Conservation (phyloP, 805 yeast species). For the Cyberlindnera maritima region DNA sequence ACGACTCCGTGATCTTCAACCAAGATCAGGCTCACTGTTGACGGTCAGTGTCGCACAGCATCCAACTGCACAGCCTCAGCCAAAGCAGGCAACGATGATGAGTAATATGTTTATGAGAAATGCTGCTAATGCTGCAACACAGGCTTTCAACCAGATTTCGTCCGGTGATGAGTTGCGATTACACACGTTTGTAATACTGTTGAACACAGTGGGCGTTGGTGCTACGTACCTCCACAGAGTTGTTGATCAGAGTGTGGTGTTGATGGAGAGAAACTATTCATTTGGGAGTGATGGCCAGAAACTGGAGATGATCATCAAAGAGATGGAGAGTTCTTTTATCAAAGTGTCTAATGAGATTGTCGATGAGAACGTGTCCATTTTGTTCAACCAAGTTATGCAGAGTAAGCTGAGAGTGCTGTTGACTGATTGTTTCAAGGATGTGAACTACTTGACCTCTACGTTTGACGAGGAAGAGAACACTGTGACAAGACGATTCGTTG, state of each 20-base stretch:
- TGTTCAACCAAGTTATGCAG: constrained; percentile 47
- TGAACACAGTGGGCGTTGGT: constrained; percentile 71
- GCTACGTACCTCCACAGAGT: constrained; percentile 50
- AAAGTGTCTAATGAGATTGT: constrained; percentile 31
- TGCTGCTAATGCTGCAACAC: constrained; percentile 33
- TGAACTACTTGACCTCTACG: constrained; percentile 24
- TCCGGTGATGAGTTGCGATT: constrained; percentile 47
- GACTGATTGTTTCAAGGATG: constrained; percentile 38
- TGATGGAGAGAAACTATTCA: constrained; percentile 35
- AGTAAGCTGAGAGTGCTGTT: constrained; percentile 41
- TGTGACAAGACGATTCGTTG: constrained; percentile 48
- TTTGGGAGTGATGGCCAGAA: constrained; percentile 34
- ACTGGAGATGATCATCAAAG: constrained; percentile 27
- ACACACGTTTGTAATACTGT: constrained; percentile 58
- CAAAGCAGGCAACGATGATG: constrained; percentile 17
- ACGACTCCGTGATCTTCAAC: constrained; percentile 44
- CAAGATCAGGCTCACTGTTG: constrained; percentile 34
- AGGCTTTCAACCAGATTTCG: constrained; percentile 35
- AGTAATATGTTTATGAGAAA: constrained; percentile 40
- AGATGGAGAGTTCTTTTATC: constrained; percentile 24
- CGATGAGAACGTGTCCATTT: constrained; percentile 39
- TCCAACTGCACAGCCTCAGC: constrained; percentile 15
- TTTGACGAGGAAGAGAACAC: constrained; percentile 35
- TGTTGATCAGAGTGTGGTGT: constrained; percentile 29
- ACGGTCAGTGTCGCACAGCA: constrained; percentile 18